phyloP scores from a whole-genome alignment of 2,329 filamentous ascomycete species.

The Clarireedia homoeocarpa region DNA sequence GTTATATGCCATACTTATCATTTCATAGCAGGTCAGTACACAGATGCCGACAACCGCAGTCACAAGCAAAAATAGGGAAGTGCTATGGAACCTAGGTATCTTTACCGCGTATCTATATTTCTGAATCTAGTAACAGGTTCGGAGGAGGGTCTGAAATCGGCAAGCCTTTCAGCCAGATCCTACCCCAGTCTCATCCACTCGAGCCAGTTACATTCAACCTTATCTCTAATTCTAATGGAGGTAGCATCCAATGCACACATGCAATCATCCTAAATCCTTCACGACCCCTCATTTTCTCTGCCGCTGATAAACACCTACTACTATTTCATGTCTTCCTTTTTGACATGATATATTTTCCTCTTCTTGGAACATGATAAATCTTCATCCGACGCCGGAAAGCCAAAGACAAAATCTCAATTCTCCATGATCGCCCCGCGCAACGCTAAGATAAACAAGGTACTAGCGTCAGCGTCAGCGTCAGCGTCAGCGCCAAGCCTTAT shows the following conservation, averaged over 20 bases:
- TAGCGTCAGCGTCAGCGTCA: not conserved
- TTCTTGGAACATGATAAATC: no score
- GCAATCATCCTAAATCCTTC: no score
- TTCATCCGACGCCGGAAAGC: no score
- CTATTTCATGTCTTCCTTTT: no score
- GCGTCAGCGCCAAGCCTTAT: not conserved
- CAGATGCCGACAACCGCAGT: not conserved
- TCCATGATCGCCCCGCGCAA: not conserved
- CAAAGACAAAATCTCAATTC: not conserved
- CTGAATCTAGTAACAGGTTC: not conserved
- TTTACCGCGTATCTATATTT: not conserved
- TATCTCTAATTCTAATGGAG: no score
- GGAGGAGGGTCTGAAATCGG: not conserved
- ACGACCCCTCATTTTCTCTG: no score
- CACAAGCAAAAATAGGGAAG: constrained; percentile 1
- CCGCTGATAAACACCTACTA: no score
- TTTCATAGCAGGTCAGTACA: not conserved
- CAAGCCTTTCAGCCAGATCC: not conserved
- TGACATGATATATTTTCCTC: no score
- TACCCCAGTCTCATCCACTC: not conserved
- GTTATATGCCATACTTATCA: not conserved
- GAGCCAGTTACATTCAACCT: no score
- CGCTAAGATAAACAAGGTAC: not conserved
- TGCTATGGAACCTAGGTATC: not conserved
- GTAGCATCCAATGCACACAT: no score